Conservation (phyloP, 768 basidiomycete species). For the Exsudoporus frostii region DNA sequence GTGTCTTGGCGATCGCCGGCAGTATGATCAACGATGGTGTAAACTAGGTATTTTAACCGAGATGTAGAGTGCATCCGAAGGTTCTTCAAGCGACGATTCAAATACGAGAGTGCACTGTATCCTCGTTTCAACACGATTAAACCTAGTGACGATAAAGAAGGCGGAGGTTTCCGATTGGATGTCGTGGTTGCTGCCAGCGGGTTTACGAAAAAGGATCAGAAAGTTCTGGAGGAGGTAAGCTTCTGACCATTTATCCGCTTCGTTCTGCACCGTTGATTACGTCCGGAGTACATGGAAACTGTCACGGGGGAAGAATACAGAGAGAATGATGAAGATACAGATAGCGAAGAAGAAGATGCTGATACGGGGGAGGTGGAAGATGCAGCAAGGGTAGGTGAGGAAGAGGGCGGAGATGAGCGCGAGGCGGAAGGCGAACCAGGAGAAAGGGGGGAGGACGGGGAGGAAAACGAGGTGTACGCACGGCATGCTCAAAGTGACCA, state of each 20-base stretch:
- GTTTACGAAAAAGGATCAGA: constrained; percentile 81
- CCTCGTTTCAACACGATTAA: constrained; percentile 66
- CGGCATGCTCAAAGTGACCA: constrained; percentile 1
- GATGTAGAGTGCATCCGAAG: constrained; percentile 95
- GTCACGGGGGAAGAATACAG: constrained; percentile 37
- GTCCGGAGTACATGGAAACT: constrained; percentile 63
- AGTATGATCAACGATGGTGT: constrained; percentile 4
- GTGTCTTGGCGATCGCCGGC: constrained; percentile 13
- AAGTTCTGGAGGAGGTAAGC: constrained; percentile 78
- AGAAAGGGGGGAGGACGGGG: constrained; percentile 33
- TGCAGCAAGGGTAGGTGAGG: constrained; percentile 26
- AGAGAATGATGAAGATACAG: constrained; percentile 27
- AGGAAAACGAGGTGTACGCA: constrained; percentile 24
- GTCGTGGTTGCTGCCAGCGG: constrained; percentile 93
- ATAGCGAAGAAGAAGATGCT: constrained; percentile 36
- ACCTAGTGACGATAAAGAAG: constrained; percentile 35
- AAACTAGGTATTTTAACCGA: constrained; percentile 91
- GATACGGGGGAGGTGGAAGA: constrained; percentile 39
- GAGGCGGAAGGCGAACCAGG: constrained; percentile 39
- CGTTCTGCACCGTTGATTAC: constrained; percentile 20
- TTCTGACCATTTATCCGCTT: constrained; percentile 17
- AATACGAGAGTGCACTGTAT: constrained; percentile 87
- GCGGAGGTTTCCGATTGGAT: constrained; percentile 72
- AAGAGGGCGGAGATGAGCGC: constrained; percentile 33
- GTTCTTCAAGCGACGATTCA: constrained; percentile 89